phyloP scores from a whole-genome alignment of 768 basidiomycete species.

The Mycena rosella region DNA sequence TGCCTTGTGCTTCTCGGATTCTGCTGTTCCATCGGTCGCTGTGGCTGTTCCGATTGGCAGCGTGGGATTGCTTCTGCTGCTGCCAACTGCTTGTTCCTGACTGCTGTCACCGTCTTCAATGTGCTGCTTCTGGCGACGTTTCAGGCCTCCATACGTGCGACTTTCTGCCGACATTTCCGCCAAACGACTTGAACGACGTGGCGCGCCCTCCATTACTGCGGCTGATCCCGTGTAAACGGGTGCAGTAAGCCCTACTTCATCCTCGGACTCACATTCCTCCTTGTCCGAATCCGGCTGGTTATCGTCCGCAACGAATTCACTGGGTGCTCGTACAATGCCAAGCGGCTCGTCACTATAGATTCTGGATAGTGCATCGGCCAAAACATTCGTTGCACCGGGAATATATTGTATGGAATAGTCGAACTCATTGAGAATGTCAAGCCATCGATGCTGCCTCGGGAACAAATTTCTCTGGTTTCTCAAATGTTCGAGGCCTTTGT shows the following conservation, averaged over 20 bases:
- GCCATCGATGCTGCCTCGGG: constrained; percentile 51
- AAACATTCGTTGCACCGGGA: constrained; percentile 45
- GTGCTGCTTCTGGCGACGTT: background rate
- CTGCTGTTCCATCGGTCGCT: too few species aligned
- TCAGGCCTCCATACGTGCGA: constrained; percentile 11
- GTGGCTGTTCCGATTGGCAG: background rate
- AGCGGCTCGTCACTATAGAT: constrained; percentile 38
- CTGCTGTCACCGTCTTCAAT: background rate
- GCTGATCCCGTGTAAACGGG: constrained; percentile 30
- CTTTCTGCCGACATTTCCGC: background rate
- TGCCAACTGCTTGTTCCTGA: background rate
- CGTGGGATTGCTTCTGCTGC: background rate
- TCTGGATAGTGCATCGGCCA: constrained; percentile 49
- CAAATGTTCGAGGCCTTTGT: constrained; percentile 45
- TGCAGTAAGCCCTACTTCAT: constrained; percentile 17
- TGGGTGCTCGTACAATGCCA: constrained; percentile 11
- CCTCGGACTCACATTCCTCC: background rate
- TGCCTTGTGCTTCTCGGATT: background rate
- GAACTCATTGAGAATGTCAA: constrained; percentile 47
- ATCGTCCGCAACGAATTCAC: constrained; percentile 28
- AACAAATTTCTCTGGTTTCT: constrained; percentile 49
- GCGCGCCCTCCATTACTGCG: constrained; percentile 29
- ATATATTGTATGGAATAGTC: constrained; percentile 44
- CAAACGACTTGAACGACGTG: background rate
- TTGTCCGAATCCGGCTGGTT: background rate